Percentiles rank a stretch among this genome's conserved stretches.
These are phyloP conservation scores for Serpula lacrymans DNA, from an alignment of 768 basidiomycete species.

Conservation along the genomic window DNA sequence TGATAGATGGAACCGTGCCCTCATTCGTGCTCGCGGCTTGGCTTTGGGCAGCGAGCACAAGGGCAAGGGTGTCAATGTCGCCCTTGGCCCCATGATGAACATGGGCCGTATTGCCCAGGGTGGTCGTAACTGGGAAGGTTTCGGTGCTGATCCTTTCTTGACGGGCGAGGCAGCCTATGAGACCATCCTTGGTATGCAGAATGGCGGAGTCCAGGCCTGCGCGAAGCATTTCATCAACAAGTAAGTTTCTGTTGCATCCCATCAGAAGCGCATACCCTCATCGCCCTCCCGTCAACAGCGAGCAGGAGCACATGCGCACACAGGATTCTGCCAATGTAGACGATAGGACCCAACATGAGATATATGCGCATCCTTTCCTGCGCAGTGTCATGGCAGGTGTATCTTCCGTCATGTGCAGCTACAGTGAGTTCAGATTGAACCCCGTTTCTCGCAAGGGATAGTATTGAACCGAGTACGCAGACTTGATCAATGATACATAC, in stretches of 20 bases:
- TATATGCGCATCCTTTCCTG: conserved; percentile 70
- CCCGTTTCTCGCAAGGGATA: neutral
- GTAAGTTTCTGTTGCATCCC: conserved; percentile 25
- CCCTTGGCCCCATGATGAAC: conserved; percentile 67
- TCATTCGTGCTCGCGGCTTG: conserved; percentile 60
- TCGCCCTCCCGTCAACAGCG: conserved; percentile 33
- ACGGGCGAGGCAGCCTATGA: conserved; percentile 70
- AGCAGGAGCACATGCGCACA: conserved; percentile 64
- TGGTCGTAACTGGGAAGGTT: conserved; percentile 88
- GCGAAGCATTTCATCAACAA: conserved; percentile 77
- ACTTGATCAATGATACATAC: conserved; percentile 65
- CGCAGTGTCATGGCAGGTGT: conserved; percentile 73
- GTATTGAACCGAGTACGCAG: conserved; percentile 31
- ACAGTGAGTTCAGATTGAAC: conserved; percentile 42
- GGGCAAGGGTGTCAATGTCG: conserved; percentile 59
- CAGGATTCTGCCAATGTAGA: conserved; percentile 64
- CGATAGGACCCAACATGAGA: conserved; percentile 75
- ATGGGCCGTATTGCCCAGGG: conserved; percentile 67
- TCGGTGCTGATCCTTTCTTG: conserved; percentile 81
- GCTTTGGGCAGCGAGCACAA: conserved; percentile 66
- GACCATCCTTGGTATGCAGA: conserved; percentile 75
- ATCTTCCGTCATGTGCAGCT: conserved; percentile 72
- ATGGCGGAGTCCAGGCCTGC: conserved; percentile 70
- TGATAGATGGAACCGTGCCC: conserved; percentile 52
- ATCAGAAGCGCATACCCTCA: neutral